Evolutionary conservation across 108 stramenopile species (phyloP).

Genomic region (Nannochloropsis salina): DNA sequence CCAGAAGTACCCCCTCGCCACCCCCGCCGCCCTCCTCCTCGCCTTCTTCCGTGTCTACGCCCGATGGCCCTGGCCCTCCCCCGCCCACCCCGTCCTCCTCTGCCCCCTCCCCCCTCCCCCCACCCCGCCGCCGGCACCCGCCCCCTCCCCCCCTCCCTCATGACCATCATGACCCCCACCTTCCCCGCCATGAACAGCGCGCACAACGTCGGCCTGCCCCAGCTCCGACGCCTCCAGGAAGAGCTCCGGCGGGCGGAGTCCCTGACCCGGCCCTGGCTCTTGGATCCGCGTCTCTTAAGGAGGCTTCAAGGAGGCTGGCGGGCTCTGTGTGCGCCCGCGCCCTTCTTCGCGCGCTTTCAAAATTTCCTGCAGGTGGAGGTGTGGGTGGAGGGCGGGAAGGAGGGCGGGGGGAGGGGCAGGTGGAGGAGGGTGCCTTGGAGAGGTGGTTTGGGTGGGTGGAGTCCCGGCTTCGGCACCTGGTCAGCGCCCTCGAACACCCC

Average conservation of each 20-base stretch:
- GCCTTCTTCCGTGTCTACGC: constrained; percentile 67
- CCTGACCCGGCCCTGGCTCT: not conserved
- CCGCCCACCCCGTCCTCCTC: constrained; percentile 54
- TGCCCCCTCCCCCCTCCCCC: not conserved
- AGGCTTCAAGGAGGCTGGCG: not conserved
- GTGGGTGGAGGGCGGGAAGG: not conserved
- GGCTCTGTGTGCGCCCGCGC: not conserved
- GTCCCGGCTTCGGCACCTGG: not conserved
- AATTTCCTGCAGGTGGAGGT: constrained; percentile 17
- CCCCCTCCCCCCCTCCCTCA: constrained; percentile 23
- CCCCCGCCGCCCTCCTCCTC: constrained; percentile 59
- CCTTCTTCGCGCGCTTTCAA: not conserved
- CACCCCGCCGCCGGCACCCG: not conserved
- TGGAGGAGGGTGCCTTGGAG: no score
- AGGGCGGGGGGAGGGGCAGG: constrained; percentile 1
- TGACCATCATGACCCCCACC: constrained; percentile 84
- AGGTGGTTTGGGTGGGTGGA: constrained; percentile 17
- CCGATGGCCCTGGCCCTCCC: constrained; percentile 64
- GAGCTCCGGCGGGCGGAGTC: constrained; percentile 58
- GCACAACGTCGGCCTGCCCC: constrained; percentile 77
- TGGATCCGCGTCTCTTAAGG: not conserved
- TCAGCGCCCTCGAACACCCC: not conserved
- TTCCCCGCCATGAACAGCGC: constrained; percentile 81
- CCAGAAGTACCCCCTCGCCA: constrained; percentile 71
- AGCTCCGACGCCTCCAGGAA: constrained; percentile 65